Base-by-base conservation (phyloP, 2,329 filamentous ascomycete genomes). In the Calonectria honghensis region DNA sequence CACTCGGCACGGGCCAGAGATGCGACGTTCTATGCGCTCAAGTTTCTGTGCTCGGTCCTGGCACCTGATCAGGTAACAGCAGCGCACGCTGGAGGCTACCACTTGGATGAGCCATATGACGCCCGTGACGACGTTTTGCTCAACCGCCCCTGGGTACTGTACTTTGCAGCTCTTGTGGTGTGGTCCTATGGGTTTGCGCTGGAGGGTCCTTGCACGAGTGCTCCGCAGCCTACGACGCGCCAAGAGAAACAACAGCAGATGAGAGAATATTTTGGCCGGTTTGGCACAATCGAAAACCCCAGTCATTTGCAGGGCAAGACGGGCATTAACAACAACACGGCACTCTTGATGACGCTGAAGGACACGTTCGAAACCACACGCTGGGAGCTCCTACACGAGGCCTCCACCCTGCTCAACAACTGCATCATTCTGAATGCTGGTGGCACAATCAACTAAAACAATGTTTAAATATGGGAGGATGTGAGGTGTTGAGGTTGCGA, bases 121-220 rank as follows among this genome's bases (percentile, higher is more conserved):
- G 95, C 96, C 0, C 91, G 95, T 27, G 94, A 98, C 80, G 97
- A 99, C 80, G 94, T 96, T 68, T 89, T 98, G 2, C 90, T 98
- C 74, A 98, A 98, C 81, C 90, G 97, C 20, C 95, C 96, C 0
- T 99, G 97, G 96, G 96, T 98, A 14, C 88, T 98, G 67, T 99
- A 98, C 85, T 97, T 98, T 82, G 95, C 97, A 0, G 93, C 93
- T 0, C 89, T 99, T 18, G 95, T 98, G 29, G 94, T 98, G 1
- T 99, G 97, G 97, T 95, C 93, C 74, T 99, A 98, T 81, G 96
- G 96, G 3, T 98, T 93, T 82, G 96, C 96, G 0, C 88, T 98
- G 27, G 97, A 98, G 79, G 97, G 97, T 0, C 91, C 95, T 0
- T 91, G 94, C 72, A 87, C 89, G 9, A 85, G 85, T 5, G 81